Percentiles rank a stretch among this genome's conserved stretches.
Conservation (phyloP, 2,329 filamentous ascomycete species). For the Fusarium verticillioides region DNA sequence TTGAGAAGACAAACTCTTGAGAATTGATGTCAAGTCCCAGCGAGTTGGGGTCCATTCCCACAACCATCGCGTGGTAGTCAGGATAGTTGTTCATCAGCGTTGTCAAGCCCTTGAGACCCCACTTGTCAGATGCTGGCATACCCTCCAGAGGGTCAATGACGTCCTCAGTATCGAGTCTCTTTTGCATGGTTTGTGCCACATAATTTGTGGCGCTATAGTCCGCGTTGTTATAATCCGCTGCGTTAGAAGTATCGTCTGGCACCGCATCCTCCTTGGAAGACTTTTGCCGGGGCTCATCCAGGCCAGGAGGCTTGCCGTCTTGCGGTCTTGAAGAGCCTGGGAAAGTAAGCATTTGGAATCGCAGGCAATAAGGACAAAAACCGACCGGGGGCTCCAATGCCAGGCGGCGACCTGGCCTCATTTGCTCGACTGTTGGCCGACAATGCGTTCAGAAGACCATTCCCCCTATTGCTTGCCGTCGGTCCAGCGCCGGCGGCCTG, state of each 20-base stretch:
- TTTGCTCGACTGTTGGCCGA: slow-evolving; percentile 66
- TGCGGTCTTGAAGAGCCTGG: slow-evolving; percentile 54
- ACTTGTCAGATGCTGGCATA: slow-evolving; percentile 72
- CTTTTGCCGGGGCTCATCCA: slow-evolving; percentile 59
- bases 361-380: neutral
- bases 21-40: slow-evolving; percentile 69
- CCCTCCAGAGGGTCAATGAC: slow-evolving; percentile 68
- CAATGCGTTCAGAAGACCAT: slow-evolving; percentile 72
- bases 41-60: slow-evolving; percentile 67
- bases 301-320: slow-evolving; percentile 54
- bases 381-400: slow-evolving; percentile 52
- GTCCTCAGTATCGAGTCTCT: slow-evolving; percentile 52
- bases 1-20: slow-evolving; percentile 61
- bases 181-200: slow-evolving; percentile 27
- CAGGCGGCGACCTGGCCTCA: slow-evolving; percentile 62
- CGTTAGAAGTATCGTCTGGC: slow-evolving; percentile 52
- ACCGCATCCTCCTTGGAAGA: slow-evolving; percentile 55
- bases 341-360: slow-evolving; percentile 37
- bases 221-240: slow-evolving; percentile 60
- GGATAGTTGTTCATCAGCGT: slow-evolving; percentile 73
- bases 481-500: slow-evolving; percentile 53
- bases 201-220: neutral
- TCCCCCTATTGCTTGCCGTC: slow-evolving; percentile 61
- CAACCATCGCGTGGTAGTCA: slow-evolving; percentile 70
- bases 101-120: slow-evolving; percentile 71